Evolutionary conservation across 768 basidiomycete species (phyloP).

Genomic region (Infundibulicybe gibba): DNA sequence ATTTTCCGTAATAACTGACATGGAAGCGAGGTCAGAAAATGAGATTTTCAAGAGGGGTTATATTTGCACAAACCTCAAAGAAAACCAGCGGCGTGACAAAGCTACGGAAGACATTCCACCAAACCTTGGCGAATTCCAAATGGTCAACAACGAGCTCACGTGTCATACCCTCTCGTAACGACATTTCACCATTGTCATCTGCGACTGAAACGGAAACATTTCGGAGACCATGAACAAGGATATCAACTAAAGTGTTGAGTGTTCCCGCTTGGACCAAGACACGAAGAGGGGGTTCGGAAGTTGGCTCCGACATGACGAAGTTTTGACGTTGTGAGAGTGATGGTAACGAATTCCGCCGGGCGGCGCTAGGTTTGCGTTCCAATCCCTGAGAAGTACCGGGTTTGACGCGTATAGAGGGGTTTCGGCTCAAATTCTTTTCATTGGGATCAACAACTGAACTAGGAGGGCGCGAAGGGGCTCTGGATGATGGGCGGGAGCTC

Average conservation of each 20-base stretch:
- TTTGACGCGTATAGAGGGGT: conserved; percentile 77
- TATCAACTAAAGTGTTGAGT: conserved; percentile 66
- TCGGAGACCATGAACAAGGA: conserved; percentile 74
- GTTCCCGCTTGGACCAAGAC: conserved; percentile 80
- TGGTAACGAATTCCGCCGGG: conserved; percentile 77
- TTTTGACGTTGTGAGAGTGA: conserved; percentile 62
- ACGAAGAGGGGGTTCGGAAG: conserved; percentile 68
- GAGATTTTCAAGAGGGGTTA: not conserved
- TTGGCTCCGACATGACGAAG: conserved; percentile 56
- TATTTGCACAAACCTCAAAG: conserved; percentile 61
- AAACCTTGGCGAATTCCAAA: conserved; percentile 67
- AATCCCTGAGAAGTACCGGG: conserved; percentile 63
- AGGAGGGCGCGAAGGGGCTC: conserved; percentile 65
- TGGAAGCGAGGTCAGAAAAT: conserved; percentile 5
- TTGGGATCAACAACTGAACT: conserved; percentile 50
- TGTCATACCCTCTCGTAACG: conserved; percentile 69
- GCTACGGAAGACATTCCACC: conserved; percentile 84
- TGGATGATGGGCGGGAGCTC: conserved; percentile 56
- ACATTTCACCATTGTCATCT: conserved; percentile 86
- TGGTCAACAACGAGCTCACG: conserved; percentile 71
- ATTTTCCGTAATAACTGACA: conserved; percentile 73
- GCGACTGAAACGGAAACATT: conserved; percentile 78
- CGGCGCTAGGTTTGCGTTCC: conserved; percentile 75
- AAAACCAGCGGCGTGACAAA: conserved; percentile 80
- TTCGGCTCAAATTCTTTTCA: conserved; percentile 48